Conservation (phyloP, 139 green algal species). For the Ettlia oleoabundans region DNA sequence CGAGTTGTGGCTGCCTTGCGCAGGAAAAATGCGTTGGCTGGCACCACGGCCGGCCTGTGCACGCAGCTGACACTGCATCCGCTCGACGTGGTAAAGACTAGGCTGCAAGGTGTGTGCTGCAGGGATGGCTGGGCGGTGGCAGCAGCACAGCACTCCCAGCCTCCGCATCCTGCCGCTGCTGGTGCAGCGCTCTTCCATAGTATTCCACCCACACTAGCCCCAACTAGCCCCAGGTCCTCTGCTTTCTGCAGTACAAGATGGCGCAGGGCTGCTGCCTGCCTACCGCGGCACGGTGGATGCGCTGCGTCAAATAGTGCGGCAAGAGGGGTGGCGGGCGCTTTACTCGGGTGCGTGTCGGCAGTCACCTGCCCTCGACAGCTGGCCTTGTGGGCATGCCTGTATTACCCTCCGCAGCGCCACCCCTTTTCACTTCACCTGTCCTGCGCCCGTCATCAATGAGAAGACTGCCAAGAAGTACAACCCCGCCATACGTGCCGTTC, state of each 20-base stretch:
- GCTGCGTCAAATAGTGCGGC: slow-evolving; percentile 60
- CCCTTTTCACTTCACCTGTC: background rate
- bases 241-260: slow-evolving; percentile 77
- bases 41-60: slow-evolving; percentile 69
- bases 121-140: background rate
- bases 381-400: background rate
- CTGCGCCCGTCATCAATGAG: too few relatives aligned
- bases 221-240: background rate
- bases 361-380: background rate
- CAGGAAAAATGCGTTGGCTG: slow-evolving; percentile 77
- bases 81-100: slow-evolving; percentile 91
- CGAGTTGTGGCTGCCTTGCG: too few relatives aligned
- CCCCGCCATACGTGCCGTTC: too few relatives aligned
- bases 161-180: background rate
- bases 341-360: slow-evolving; percentile 51
- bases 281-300: slow-evolving; percentile 79
- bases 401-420: background rate
- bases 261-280: slow-evolving; percentile 46
- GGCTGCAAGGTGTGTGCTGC: slow-evolving; percentile 71
- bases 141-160: background rate
- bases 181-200: background rate
- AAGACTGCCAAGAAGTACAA: too few relatives aligned
- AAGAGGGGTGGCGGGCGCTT: slow-evolving; percentile 76
- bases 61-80: slow-evolving; percentile 82
- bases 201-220: background rate